phyloP scores from a whole-genome alignment of 495 filamentous ascomycete genomes.

The Neurospora tetraspora region DNA sequence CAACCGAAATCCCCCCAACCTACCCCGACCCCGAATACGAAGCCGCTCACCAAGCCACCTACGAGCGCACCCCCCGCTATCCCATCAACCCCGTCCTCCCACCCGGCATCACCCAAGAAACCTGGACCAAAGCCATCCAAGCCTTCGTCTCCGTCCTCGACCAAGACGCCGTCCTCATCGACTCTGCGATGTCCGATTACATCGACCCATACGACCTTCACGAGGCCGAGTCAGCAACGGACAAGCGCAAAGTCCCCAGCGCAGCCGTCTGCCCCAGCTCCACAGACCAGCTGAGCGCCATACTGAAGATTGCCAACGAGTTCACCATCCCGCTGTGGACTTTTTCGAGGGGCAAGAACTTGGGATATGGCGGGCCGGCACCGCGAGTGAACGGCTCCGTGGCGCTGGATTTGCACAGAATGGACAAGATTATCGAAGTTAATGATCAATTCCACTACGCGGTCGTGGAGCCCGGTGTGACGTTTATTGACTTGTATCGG shows the following conservation, averaged over 20 bases:
- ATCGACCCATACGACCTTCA: conserved; percentile 36
- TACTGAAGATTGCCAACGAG: conserved; percentile 33
- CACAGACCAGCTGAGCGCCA: conserved; percentile 30
- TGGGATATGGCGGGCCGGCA: conserved; percentile 48
- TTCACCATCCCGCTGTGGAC: conserved; percentile 42
- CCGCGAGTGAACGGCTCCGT: conserved; percentile 42
- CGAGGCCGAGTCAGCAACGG: conserved; percentile 8
- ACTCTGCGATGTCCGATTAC: conserved; percentile 29
- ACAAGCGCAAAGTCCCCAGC: conserved; percentile 29
- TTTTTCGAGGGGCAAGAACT: conserved; percentile 42
- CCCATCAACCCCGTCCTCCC: conserved; percentile 26
- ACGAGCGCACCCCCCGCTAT: conserved; percentile 12
- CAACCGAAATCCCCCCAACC: conserved; percentile 9
- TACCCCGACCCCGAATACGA: conserved; percentile 20
- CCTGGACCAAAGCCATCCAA: conserved; percentile 22
- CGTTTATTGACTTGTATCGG: conserved; percentile 43
- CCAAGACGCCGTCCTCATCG: conserved; percentile 26
- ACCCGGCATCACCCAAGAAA: conserved; percentile 26
- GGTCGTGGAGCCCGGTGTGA: conserved; percentile 47
- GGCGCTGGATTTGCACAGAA: conserved; percentile 44
- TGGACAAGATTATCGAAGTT: conserved; percentile 47
- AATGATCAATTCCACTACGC: conserved; percentile 43
- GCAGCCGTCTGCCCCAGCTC: conserved; percentile 32
- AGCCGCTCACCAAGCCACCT: conserved; percentile 14
- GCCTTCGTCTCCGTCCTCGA: conserved; percentile 17